Evolutionary conservation across 2,329 filamentous ascomycete genomes (phyloP).

Genomic region (Diaporthe citrichinensis): DNA sequence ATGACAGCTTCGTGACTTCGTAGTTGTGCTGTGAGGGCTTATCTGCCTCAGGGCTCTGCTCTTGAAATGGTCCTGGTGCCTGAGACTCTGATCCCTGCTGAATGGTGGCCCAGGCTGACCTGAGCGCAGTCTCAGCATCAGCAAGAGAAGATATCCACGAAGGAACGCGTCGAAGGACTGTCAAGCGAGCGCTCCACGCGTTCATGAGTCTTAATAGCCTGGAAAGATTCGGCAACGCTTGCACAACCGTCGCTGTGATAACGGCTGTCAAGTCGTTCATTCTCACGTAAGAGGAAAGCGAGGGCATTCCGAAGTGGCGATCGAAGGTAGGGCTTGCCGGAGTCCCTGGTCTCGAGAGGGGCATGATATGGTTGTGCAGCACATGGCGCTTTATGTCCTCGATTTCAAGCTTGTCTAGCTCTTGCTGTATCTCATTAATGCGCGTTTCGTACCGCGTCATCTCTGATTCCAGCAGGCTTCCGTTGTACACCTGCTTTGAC

Average conservation of each 20-base stretch:
- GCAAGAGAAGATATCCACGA: constrained; percentile 75
- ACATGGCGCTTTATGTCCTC: constrained; percentile 94
- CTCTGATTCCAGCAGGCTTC: constrained; percentile 76
- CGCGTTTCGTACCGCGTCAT: constrained; percentile 79
- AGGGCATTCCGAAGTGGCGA: constrained; percentile 57
- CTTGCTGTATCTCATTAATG: constrained; percentile 79
- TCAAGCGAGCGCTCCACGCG: constrained; percentile 82
- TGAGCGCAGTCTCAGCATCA: constrained; percentile 76
- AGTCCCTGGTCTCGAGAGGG: constrained; percentile 66
- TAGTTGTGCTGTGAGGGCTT: constrained; percentile 62
- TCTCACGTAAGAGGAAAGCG: constrained; percentile 70
- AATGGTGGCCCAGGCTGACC: constrained; percentile 77
- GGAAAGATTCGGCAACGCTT: constrained; percentile 85
- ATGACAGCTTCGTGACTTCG: constrained; percentile 70
- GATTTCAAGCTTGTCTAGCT: constrained; percentile 78
- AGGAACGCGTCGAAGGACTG: constrained; percentile 81
- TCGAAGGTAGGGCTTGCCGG: constrained; percentile 56
- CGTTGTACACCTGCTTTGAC: constrained; percentile 67
- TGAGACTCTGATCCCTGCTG: constrained; percentile 40
- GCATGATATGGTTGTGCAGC: constrained; percentile 82
- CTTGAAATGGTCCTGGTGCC: constrained; percentile 41
- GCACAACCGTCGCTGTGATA: constrained; percentile 91
- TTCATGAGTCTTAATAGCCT: constrained; percentile 80
- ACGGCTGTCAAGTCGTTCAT: constrained; percentile 93
- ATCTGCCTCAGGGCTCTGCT: constrained; percentile 43